These are phyloP conservation scores for Cardamine resedifolia DNA, from an alignment of 345 rosid species.

Conservation along the genomic window DNA sequence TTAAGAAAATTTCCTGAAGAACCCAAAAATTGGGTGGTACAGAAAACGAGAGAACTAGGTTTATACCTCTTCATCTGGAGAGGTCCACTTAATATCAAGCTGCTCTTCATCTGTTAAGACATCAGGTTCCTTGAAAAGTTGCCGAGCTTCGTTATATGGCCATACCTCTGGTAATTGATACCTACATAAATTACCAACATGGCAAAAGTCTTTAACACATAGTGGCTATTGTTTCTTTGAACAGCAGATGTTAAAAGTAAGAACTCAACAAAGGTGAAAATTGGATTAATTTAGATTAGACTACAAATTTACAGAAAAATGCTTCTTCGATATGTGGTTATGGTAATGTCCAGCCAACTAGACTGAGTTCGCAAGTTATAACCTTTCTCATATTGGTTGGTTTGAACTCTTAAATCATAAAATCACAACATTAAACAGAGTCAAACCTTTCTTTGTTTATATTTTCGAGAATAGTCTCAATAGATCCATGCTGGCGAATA, in stretches of 20 bases:
- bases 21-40: background rate
- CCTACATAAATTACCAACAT: conserved; percentile 39
- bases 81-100: conserved; percentile 73
- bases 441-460: conserved; percentile 78
- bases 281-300: background rate
- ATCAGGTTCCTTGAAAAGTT: conserved; percentile 78
- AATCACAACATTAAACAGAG: conserved; percentile 8
- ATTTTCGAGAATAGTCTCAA: conserved; percentile 79
- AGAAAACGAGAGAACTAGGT: conserved; percentile 13
- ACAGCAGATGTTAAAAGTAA: background rate
- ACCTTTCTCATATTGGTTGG: conserved; percentile 6
- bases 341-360: conserved; percentile 1
- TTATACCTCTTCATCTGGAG: conserved; percentile 88
- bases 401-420: conserved; percentile 1
- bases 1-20: background rate
- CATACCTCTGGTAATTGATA: conserved; percentile 83
- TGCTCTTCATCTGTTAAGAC: conserved; percentile 62
- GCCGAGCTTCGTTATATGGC: conserved; percentile 85
- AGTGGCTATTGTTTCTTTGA: background rate
- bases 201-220: background rate
- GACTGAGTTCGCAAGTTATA: background rate
- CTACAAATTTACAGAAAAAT: background rate
- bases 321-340: background rate
- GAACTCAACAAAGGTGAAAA: conserved; percentile 2
- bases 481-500: conserved; percentile 86